A percentile compares a stretch with the other conserved stretches of the same genome.
These are phyloP conservation scores for Talaromyces liani DNA, from an alignment of 495 filamentous ascomycete species.

Conservation along the genomic window DNA sequence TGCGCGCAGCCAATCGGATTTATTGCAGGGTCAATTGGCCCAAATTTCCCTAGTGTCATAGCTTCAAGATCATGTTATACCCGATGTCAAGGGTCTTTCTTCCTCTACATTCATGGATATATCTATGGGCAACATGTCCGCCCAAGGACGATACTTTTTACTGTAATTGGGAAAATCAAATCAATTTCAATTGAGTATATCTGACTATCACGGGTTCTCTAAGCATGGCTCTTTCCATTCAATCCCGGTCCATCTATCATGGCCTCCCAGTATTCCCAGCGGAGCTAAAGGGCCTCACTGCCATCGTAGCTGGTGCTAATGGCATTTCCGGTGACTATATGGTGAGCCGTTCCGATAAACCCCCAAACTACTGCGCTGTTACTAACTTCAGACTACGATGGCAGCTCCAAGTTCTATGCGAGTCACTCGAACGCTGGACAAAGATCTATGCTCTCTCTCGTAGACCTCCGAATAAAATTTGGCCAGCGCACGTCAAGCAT, in stretches of 20 bases:
- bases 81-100: background rate
- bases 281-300: conserved; percentile 31
- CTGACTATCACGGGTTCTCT: background rate
- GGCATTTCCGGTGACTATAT: conserved; percentile 44
- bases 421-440: conserved; percentile 39
- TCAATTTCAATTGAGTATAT: conserved; percentile 5
- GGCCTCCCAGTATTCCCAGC: conserved; percentile 36
- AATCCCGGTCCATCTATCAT: conserved; percentile 15
- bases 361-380: background rate
- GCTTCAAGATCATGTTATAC: too few species aligned
- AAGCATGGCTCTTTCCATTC: conserved; percentile 8
- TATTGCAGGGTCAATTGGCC: background rate
- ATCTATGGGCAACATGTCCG: conserved; percentile 4
- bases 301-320: conserved; percentile 47
- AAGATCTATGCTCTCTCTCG: conserved; percentile 45
- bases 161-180: background rate
- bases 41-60: background rate
- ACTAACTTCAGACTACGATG: conserved; percentile 5
- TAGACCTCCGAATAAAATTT: conserved; percentile 23
- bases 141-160: conserved; percentile 6
- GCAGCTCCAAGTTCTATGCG: conserved; percentile 22
- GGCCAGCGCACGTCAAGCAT: conserved; percentile 32
- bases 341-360: conserved; percentile 17
- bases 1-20: conserved; percentile 3
- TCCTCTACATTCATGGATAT: background rate